Evolutionary conservation across 1,284 basidiomycete species (phyloP).

Genomic region (Puccinia coronata): DNA sequence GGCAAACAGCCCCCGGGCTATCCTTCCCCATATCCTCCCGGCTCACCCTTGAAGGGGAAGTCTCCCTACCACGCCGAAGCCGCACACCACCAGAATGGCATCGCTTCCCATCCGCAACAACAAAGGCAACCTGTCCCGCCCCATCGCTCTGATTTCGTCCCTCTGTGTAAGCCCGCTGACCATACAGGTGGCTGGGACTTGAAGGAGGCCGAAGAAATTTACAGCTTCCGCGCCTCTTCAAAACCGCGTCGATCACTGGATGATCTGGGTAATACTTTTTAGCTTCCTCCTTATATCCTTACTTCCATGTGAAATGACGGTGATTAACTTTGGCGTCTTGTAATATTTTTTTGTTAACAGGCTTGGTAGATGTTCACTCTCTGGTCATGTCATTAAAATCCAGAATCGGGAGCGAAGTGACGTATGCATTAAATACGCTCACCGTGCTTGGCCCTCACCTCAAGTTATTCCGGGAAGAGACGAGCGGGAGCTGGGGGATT

Average conservation of each 20-base stretch:
- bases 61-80: slow-evolving; percentile 6
- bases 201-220: slow-evolving; percentile 69
- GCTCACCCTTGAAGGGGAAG: slow-evolving; percentile 43
- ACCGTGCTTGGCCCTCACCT: slow-evolving; percentile 79
- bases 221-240: slow-evolving; percentile 63
- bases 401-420: slow-evolving; percentile 76
- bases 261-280: slow-evolving; percentile 77
- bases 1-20: neutral
- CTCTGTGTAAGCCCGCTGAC: slow-evolving; percentile 74
- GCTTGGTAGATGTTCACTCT: slow-evolving; percentile 81
- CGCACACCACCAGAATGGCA: neutral
- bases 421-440: slow-evolving; percentile 85
- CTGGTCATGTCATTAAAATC: slow-evolving; percentile 87
- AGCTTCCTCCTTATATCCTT: too few species aligned
- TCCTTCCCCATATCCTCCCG: slow-evolving; percentile 12
- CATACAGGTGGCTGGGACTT: slow-evolving; percentile 82
- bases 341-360: slow-evolving; percentile 59
- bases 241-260: slow-evolving; percentile 70
- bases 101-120: neutral
- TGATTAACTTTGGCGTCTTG: too few species aligned
- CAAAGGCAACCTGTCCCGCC: slow-evolving; percentile 19
- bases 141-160: slow-evolving; percentile 71
- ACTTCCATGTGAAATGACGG: neutral
- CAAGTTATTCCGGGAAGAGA: slow-evolving; percentile 61
- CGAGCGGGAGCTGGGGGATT: slow-evolving; percentile 63